Conservation (phyloP, 2,329 filamentous ascomycete species). For the Xylaria sp. region DNA sequence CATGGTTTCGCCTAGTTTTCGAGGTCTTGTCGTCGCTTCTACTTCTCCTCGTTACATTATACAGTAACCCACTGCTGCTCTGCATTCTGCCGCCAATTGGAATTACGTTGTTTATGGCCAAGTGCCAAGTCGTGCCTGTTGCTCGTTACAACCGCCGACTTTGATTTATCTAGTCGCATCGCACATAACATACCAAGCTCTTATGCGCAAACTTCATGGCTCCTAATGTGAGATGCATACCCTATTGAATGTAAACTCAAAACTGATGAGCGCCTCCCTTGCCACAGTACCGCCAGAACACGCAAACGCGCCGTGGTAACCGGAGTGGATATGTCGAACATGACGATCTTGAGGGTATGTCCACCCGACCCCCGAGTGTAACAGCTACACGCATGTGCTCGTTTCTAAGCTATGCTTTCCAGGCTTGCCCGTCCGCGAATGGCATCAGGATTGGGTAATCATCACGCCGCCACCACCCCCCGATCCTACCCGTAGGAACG, state of each 20-base stretch:
- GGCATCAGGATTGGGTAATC: constrained; percentile 77
- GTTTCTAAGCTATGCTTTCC: constrained; percentile 40
- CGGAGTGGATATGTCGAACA: constrained; percentile 67
- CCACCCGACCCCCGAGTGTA: neutral
- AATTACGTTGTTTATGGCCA: neutral
- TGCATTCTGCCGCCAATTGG: neutral
- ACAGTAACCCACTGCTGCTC: neutral
- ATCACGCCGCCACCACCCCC: constrained; percentile 72
- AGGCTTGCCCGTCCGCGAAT: constrained; percentile 90
- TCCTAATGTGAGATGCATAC: constrained; percentile 39
- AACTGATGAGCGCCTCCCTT: constrained; percentile 17
- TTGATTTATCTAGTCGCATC: constrained; percentile 20
- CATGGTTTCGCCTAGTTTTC: neutral
- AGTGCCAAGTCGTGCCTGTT: neutral
- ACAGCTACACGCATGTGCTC: neutral
- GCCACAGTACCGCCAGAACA: constrained; percentile 46
- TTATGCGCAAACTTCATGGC: constrained; percentile 36
- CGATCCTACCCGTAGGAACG: constrained; percentile 70
- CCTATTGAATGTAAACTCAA: neutral
- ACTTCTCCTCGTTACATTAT: neutral
- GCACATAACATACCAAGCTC: neutral
- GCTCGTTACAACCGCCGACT: constrained; percentile 1
- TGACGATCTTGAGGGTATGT: constrained; percentile 68
- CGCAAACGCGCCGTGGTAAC: constrained; percentile 66
- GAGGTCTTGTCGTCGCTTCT: neutral